Percentiles rank a stretch among this genome's conserved stretches.
These are phyloP conservation scores for Malania oleifera DNA, from an alignment of 164 flowering plant genomes.

Conservation along the genomic window DNA sequence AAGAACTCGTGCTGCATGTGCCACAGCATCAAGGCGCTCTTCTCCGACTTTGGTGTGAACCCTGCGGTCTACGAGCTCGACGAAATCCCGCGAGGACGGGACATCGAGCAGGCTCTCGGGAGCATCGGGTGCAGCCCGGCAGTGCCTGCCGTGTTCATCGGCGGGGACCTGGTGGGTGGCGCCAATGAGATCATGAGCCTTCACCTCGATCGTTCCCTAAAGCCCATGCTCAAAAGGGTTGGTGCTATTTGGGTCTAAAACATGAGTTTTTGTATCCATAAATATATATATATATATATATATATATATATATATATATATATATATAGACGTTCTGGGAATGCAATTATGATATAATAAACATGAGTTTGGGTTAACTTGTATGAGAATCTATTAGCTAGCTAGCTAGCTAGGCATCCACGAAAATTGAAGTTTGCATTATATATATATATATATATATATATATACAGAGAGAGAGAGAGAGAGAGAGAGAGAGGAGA, in stretches of 20 bases:
- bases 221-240: constrained; percentile 28
- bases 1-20: constrained; percentile 59
- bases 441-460: too few relatives aligned
- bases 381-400: too few relatives aligned
- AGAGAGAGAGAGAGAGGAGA: too few relatives aligned
- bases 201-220: constrained; percentile 41
- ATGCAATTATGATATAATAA: too few relatives aligned
- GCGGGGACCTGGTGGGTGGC: constrained; percentile 47
- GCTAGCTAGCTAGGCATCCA: too few relatives aligned
- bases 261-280: too few relatives aligned
- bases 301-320: too few relatives aligned
- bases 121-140: constrained; percentile 36
- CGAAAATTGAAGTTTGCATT: too few relatives aligned
- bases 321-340: too few relatives aligned
- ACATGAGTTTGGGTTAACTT: too few relatives aligned
- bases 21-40: constrained; percentile 44
- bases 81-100: constrained; percentile 37
- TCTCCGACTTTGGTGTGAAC: constrained; percentile 44
- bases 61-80: constrained; percentile 55
- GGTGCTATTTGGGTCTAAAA: constrained; percentile 33
- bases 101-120: constrained; percentile 41
- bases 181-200: constrained; percentile 49
- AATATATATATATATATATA: too few relatives aligned
- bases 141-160: constrained; percentile 50
- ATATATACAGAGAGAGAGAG: too few relatives aligned